Evolutionary conservation across 1,284 basidiomycete species (phyloP), one percentile per base, ranked within the genome.

Genomic region (Leccinum griseonigrum): DNA sequence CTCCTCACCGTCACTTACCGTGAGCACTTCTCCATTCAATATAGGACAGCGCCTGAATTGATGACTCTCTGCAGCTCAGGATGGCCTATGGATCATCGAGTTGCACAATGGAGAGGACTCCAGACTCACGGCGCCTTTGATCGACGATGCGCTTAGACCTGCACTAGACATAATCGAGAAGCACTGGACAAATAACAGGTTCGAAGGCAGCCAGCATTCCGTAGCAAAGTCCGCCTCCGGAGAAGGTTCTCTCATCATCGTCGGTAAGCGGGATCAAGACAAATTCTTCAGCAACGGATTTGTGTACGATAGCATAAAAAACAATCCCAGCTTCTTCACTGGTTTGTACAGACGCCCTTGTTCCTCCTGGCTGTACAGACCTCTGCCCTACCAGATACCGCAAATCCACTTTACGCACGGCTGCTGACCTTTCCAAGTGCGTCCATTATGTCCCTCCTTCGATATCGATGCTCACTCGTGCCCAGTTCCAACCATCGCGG

Each of bases 241-340:
- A 43, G 81, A 77, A 22, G 94, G 92, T 16, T 87, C 91, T 1
- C 76, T 96, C 46, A 85, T 95, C 59, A 85, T 95, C 56, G 86
- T 92, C 3, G 91, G 91, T 7, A 85, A 83, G 58, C 81, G 81
- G 62, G 81, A 82, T 60, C 87, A 91, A 71, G 85, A 93, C 70
- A 95, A 94, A 76, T 96, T 95, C 82, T 96, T 95, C 76, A 91
- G 88, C 74, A 95, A 95, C 72, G 94, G 93, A 3, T 66, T 67
- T 60, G 54, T 59, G 36, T 69, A 64, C 31, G 83, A 81, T 40
- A 85, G 81, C 32, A 80, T 87, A 9, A 75, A 83, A 46, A 78
- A 81, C 43, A 84, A 94, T 64, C 83, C 85, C 3, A 81, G 82
- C 62, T 95, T 94, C 77, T 92, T 95, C 75, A 81, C 83, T 52